Evolutionary conservation across 129 eudicot species (phyloP), one percentile per base, ranked within the genome.

Genomic region (Heracleum sosnowskyi): DNA sequence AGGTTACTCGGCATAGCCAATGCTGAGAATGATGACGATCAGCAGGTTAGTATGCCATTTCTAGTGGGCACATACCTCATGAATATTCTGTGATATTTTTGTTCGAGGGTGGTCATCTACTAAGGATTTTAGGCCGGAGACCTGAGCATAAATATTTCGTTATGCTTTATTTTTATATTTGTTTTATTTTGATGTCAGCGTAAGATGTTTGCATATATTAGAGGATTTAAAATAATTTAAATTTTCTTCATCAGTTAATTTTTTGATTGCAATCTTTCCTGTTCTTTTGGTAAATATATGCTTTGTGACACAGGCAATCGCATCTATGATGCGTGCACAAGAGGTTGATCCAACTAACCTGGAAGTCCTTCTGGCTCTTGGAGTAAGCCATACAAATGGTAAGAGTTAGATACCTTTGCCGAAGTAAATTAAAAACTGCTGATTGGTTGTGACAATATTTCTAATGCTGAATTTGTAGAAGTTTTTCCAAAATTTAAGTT

Each of bases 321-420:
- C 40, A 28, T 44, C 77, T 26, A 74, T 74, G 77, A 44, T 74
- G 77, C 60, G 77, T 16, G 77, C 77, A 44, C 77, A 74, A 42
- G 57, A 74, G 60, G 77, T 39, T 42, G 96, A 95, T 71, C 96
- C 98, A 20, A 86, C 96, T 60, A 95, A 95, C 82, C 79, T 95
- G 86, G 98, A 95, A 83, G 98, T 95, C 75, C 96, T 95, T 81
- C 96, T 95, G 78, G 92, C 98, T 35, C 97, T 91, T 46, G 98
- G 98, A 57, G 98, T 95, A 84, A 95, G 98, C 79, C 98, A 95
- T 81, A 95, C 98, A 79, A 95, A 95, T 86, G 98, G 98, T 92
- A 72, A 79, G 86, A 78, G n/a, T 20, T 55, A 76, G 17, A 36
- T 29, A 20, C 46, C 57, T 1, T 16, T 28, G 12, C 57, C 5